Percentiles rank a stretch among this genome's conserved stretches.
phyloP scores from a whole-genome alignment of 306 rosid species.

The Casuarina glauca region DNA sequence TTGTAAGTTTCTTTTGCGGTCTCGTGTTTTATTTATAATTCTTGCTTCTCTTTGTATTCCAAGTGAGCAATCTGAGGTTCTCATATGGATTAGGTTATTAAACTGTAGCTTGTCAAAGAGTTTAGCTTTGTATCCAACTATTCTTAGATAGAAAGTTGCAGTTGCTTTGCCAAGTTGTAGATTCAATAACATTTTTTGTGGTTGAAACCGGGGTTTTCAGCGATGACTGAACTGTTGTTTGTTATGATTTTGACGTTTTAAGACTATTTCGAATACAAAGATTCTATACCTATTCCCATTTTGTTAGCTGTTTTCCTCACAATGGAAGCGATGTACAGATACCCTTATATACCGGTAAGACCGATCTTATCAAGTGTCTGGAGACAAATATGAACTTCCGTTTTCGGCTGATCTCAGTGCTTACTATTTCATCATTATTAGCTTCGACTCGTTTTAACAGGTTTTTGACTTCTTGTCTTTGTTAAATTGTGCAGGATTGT shows the following conservation, averaged over 20 bases:
- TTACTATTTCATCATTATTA: neutral
- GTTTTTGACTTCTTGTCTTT: slow-evolving; percentile 4
- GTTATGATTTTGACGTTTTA: neutral
- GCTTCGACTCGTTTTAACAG: slow-evolving; percentile 5
- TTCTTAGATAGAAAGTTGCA: slow-evolving; percentile 10
- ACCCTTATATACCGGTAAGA: neutral
- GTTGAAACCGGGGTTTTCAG: neutral
- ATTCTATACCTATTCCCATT: neutral
- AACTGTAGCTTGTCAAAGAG: neutral
- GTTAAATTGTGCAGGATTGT: slow-evolving; percentile 52
- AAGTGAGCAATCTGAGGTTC: neutral
- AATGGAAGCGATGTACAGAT: neutral
- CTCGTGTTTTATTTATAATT: slow-evolving; percentile 6
- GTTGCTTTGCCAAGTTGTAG: neutral
- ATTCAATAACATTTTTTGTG: neutral
- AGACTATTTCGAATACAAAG: neutral
- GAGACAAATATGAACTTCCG: neutral
- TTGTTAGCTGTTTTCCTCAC: neutral
- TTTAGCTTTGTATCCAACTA: slow-evolving; percentile 14
- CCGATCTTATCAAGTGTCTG: neutral
- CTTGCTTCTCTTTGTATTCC: slow-evolving; percentile 3
- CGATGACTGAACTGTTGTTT: neutral
- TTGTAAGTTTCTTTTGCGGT: slow-evolving; percentile 63
- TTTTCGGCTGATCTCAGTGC: neutral
- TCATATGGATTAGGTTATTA: neutral